A percentile compares a stretch with the other conserved stretches of the same genome.
These are phyloP conservation scores for Pleomassaria siparia DNA, from an alignment of 2,329 filamentous ascomycete genomes.

Conservation along the genomic window DNA sequence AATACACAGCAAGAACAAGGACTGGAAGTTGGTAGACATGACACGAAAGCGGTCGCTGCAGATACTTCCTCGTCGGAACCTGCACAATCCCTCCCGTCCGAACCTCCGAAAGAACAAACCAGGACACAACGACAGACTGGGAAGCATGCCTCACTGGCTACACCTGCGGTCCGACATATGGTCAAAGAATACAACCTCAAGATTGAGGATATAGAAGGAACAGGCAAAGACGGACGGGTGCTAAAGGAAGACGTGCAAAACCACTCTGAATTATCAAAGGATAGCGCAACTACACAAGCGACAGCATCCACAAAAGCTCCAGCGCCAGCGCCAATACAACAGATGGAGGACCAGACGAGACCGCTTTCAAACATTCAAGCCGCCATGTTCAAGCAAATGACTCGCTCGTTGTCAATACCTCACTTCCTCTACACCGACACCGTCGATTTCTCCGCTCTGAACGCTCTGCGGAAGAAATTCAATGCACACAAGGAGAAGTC, in stretches of 20 bases:
- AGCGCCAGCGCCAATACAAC: conserved; percentile 17
- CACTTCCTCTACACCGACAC: conserved; percentile 96
- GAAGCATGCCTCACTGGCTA: conserved; percentile 76
- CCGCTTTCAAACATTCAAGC: conserved; percentile 77
- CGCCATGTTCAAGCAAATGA: conserved; percentile 99
- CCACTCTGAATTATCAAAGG: conserved; percentile 23
- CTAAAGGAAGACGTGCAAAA: conserved; percentile 84
- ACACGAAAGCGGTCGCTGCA: conserved; percentile 30
- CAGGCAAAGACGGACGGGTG: conserved; percentile 87
- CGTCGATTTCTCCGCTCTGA: conserved; percentile 76
- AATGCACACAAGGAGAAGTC: conserved; percentile 54
- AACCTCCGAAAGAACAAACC: conserved; percentile 18
- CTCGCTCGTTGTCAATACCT: conserved; percentile 82
- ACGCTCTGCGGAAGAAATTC: conserved; percentile 70
- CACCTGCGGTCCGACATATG: conserved; percentile 87
- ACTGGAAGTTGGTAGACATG: conserved; percentile 35
- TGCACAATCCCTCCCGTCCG: conserved; percentile 20
- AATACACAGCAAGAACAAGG: conserved; percentile 20
- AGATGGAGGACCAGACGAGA: conserved; percentile 64
- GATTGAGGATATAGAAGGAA: conserved; percentile 77
- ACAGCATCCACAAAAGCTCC: conserved; percentile 36
- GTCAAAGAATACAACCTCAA: conserved; percentile 77
- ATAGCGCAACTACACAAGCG: conserved; percentile 25
- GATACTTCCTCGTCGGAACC: conserved; percentile 19
- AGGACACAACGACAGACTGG: conserved; percentile 47